Evolutionary conservation across 371 early-diverging fungal species (phyloP).

Genomic region (Batkoa obscura): DNA sequence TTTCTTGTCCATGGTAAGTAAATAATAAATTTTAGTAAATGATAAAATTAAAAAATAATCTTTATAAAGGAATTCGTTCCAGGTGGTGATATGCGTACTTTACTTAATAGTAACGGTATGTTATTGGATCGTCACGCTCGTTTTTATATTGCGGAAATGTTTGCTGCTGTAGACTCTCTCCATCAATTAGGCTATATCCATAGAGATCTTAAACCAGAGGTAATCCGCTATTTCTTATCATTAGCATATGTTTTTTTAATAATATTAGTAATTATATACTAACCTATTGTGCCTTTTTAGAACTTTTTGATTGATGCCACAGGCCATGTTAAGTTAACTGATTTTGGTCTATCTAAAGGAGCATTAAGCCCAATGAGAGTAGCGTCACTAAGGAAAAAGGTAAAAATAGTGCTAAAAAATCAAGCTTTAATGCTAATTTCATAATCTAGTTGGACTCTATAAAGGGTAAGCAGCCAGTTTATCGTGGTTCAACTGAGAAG

Average conservation of each 20-base stretch:
- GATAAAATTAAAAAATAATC: not conserved
- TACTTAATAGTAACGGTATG: slow-evolving; percentile 33
- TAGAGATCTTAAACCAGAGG: slow-evolving; percentile 35
- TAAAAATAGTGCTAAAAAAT: slow-evolving; percentile 11
- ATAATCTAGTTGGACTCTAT: slow-evolving; percentile 23
- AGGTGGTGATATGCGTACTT: slow-evolving; percentile 57
- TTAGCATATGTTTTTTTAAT: not conserved
- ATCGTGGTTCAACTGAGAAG: slow-evolving; percentile 23
- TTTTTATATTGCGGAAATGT: slow-evolving; percentile 51
- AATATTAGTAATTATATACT: too few species aligned
- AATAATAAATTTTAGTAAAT: not conserved
- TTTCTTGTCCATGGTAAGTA: slow-evolving; percentile 37
- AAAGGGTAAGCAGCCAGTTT: slow-evolving; percentile 20
- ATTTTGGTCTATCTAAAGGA: slow-evolving; percentile 83
- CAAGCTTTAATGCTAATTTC: not conserved
- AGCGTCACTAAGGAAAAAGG: slow-evolving; percentile 27
- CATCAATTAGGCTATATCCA: slow-evolving; percentile 42
- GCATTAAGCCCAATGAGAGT: slow-evolving; percentile 32
- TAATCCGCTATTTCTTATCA: slow-evolving; percentile 1
- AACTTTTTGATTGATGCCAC: slow-evolving; percentile 37
- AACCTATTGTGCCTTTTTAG: slow-evolving; percentile 7
- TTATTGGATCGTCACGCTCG: slow-evolving; percentile 37
- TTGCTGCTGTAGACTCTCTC: slow-evolving; percentile 45
- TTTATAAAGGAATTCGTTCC: slow-evolving; percentile 38
- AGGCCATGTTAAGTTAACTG: slow-evolving; percentile 63